A percentile compares a stretch with the other conserved stretches of the same genome.
These are phyloP conservation scores for Pontederia crassipes DNA, from an alignment of 176 grass and related monocot species.

Conservation along the genomic window DNA sequence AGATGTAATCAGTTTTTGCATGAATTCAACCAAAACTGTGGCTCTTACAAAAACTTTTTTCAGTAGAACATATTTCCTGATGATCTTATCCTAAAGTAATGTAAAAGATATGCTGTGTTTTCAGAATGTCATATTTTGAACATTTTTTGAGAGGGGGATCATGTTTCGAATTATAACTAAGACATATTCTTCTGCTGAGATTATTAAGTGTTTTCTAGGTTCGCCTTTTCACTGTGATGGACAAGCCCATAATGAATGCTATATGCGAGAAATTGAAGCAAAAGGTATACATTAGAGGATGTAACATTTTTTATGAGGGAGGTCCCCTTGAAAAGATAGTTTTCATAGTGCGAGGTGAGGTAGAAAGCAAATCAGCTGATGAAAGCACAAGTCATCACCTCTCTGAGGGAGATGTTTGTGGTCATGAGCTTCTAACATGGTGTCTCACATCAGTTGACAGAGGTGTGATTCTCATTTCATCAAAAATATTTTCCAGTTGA, in stretches of 20 bases:
- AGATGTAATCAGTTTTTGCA: too few species aligned
- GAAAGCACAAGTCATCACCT: neutral
- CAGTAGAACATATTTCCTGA: too few species aligned
- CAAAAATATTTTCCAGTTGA: neutral
- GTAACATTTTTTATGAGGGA: neutral
- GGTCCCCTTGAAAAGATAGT: neutral
- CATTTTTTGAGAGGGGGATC: too few species aligned
- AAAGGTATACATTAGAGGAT: neutral
- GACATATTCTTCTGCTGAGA: too few species aligned
- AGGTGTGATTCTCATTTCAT: neutral
- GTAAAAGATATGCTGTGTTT: too few species aligned
- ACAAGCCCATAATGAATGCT: neutral
- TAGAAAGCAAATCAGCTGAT: neutral
- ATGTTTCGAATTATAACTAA: too few species aligned
- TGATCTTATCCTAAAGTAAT: too few species aligned
- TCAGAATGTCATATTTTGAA: too few species aligned
- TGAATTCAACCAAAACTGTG: too few species aligned
- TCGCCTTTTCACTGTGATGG: neutral
- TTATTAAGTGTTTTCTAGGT: neutral
- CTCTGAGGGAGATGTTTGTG: constrained; percentile 1
- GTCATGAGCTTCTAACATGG: neutral
- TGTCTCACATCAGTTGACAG: neutral
- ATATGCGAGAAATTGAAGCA: neutral
- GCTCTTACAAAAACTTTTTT: too few species aligned
- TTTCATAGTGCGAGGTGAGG: constrained; percentile 1